phyloP scores from a whole-genome alignment of 1,284 basidiomycete genomes.

The Afroboletus lepidellus region DNA sequence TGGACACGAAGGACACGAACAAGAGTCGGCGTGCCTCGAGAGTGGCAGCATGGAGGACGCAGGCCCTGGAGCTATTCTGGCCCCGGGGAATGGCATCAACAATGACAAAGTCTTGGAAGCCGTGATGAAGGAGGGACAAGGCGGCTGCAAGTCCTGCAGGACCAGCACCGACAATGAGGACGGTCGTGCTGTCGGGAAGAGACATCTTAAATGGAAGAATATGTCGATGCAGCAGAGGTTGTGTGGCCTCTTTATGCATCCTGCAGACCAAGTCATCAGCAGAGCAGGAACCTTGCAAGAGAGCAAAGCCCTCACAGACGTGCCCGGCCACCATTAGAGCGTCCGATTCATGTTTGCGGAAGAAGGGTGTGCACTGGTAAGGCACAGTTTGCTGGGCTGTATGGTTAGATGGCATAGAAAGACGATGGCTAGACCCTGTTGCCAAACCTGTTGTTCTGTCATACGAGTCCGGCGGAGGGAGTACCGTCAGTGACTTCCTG shows the following conservation, averaged over 20 bases:
- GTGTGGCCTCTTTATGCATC: background rate
- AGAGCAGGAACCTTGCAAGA: background rate
- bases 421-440: too few relatives aligned
- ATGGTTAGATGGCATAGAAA: too few relatives aligned
- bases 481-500: too few relatives aligned
- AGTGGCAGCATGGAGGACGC: conserved; percentile 43
- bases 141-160: conserved; percentile 27
- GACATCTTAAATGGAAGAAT: conserved; percentile 9
- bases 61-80: conserved; percentile 37
- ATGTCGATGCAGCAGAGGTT: background rate
- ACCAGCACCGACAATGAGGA: conserved; percentile 34
- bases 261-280: background rate
- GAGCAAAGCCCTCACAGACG: background rate
- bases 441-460: too few relatives aligned
- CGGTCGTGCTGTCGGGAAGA: conserved; percentile 26
- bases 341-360: too few relatives aligned
- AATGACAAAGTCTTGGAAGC: conserved; percentile 42
- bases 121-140: conserved; percentile 34
- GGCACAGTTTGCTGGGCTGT: too few relatives aligned
- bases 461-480: too few relatives aligned
- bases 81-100: conserved; percentile 40
- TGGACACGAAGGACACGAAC: background rate
- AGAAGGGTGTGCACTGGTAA: too few relatives aligned
- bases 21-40: conserved; percentile 32
- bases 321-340: background rate